These are phyloP conservation scores for Eutypa lata DNA, from an alignment of 2,329 filamentous ascomycete species.

Conservation along the genomic window DNA sequence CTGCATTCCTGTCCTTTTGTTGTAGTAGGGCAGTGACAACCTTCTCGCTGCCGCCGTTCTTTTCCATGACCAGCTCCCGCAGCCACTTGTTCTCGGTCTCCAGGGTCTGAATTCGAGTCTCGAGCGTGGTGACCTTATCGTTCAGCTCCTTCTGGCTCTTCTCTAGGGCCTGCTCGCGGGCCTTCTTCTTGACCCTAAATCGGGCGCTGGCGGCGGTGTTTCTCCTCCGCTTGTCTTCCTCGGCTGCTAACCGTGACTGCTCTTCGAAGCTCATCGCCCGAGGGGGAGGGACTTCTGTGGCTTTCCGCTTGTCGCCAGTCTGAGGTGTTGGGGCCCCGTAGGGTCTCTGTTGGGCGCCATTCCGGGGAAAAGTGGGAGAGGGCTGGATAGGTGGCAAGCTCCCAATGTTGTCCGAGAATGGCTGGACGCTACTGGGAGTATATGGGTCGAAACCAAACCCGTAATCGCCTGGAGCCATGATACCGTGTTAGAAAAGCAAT, in stretches of 20 bases:
- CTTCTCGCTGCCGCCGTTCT: constrained; percentile 63
- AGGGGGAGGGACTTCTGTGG: constrained; percentile 34
- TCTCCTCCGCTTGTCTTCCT: constrained; percentile 85
- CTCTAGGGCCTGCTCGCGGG: constrained; percentile 83
- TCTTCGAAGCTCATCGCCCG: constrained; percentile 63
- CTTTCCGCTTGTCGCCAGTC: constrained; percentile 43
- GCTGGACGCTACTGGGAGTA: constrained; percentile 46
- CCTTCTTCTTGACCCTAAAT: constrained; percentile 95
- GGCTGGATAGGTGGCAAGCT: constrained; percentile 51
- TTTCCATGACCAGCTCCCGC: constrained; percentile 73
- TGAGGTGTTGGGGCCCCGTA: constrained; percentile 27
- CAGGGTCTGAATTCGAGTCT: constrained; percentile 66
- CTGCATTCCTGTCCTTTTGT: constrained; percentile 38
- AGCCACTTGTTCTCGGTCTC: constrained; percentile 48
- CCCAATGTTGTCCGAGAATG: constrained; percentile 40
- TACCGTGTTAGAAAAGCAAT: constrained; percentile 39
- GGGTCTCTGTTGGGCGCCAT: constrained; percentile 34
- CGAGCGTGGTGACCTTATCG: constrained; percentile 72
- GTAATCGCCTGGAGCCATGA: constrained; percentile 55
- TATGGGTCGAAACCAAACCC: constrained; percentile 55
- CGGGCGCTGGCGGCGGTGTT: constrained; percentile 87
- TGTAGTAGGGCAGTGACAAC: constrained; percentile 50
- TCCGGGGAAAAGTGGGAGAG: constrained; percentile 41
- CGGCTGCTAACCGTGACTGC: constrained; percentile 68
- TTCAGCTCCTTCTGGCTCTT: constrained; percentile 78